Conservation (phyloP, 192 early-diverging fungal genomes). For the Coemansia biformis region DNA sequence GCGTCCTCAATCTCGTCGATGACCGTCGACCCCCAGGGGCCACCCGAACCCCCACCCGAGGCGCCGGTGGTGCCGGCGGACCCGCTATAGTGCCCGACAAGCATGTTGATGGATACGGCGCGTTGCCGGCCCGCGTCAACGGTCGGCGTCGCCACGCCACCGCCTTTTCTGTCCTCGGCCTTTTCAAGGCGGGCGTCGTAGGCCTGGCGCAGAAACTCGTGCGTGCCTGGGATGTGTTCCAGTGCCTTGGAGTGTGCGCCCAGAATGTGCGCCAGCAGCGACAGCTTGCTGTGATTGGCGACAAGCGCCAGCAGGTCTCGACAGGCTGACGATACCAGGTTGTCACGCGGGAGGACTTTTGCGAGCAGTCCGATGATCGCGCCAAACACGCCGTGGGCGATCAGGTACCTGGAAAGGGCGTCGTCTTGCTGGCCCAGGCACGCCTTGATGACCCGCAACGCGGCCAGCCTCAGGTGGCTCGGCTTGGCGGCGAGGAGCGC, state of each 20-base stretch:
- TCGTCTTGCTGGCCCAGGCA: conserved; percentile 79
- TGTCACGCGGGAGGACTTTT: conserved; percentile 64
- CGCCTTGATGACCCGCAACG: conserved; percentile 70
- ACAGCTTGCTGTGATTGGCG: conserved; percentile 60
- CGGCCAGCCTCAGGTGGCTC: conserved; percentile 68
- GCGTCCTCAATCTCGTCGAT: conserved; percentile 76
- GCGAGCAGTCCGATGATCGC: conserved; percentile 60
- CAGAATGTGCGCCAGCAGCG: conserved; percentile 64
- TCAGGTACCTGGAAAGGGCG: conserved; percentile 70
- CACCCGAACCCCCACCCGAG: neutral
- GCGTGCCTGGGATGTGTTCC: conserved; percentile 7
- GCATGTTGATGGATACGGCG: conserved; percentile 40
- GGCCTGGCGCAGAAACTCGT: conserved; percentile 20
- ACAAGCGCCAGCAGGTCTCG: conserved; percentile 85
- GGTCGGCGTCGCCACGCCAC: conserved; percentile 35
- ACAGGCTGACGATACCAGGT: conserved; percentile 84
- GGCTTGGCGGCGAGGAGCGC: conserved; percentile 64
- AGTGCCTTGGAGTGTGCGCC: conserved; percentile 25
- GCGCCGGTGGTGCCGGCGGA: conserved; percentile 1
- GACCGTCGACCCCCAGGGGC: conserved; percentile 49
- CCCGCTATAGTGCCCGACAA: conserved; percentile 13
- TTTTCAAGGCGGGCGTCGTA: conserved; percentile 23
- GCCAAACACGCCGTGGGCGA: conserved; percentile 68
- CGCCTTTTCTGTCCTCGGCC: conserved; percentile 7
- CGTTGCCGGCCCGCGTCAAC: conserved; percentile 32